Conservation (phyloP, 805 yeast genomes). For the Yarrowia deformans region DNA sequence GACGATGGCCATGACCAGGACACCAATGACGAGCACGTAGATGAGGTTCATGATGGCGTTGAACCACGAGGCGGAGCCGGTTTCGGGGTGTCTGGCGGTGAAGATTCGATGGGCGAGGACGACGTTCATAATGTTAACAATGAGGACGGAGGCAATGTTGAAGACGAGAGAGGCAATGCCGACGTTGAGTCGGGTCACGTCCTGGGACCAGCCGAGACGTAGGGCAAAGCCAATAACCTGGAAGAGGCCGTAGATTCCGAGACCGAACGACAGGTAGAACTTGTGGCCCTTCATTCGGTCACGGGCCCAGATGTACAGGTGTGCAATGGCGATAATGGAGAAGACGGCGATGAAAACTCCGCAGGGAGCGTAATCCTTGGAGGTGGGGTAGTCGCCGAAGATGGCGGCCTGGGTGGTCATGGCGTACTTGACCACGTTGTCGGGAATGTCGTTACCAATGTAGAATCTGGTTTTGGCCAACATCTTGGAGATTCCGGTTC, state of each 20-base stretch:
- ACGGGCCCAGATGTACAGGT: constrained; percentile 56
- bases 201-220: constrained; percentile 65
- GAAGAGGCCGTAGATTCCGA: constrained; percentile 60
- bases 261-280: constrained; percentile 62
- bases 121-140: constrained; percentile 65
- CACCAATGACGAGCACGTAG: constrained; percentile 62
- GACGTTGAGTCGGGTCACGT: constrained; percentile 54
- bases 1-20: constrained; percentile 72
- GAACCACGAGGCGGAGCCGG: constrained; percentile 61
- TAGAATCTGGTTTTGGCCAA: constrained; percentile 24
- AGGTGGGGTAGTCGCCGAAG: constrained; percentile 69
- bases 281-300: constrained; percentile 65
- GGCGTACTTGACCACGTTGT: constrained; percentile 31
- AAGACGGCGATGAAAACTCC: constrained; percentile 65
- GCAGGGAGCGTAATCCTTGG: constrained; percentile 64
- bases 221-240: constrained; percentile 66
- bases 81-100: constrained; percentile 79
- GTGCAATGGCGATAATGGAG: constrained; percentile 57
- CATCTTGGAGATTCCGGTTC: constrained; percentile 32
- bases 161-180: constrained; percentile 69
- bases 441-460: constrained; percentile 27
- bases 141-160: constrained; percentile 62
- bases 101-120: constrained; percentile 75
- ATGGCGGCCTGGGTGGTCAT: constrained; percentile 48
- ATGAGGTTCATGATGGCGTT: constrained; percentile 59